Conservation (phyloP, 2,329 filamentous ascomycete genomes). For the Fusarium mundagurra region DNA sequence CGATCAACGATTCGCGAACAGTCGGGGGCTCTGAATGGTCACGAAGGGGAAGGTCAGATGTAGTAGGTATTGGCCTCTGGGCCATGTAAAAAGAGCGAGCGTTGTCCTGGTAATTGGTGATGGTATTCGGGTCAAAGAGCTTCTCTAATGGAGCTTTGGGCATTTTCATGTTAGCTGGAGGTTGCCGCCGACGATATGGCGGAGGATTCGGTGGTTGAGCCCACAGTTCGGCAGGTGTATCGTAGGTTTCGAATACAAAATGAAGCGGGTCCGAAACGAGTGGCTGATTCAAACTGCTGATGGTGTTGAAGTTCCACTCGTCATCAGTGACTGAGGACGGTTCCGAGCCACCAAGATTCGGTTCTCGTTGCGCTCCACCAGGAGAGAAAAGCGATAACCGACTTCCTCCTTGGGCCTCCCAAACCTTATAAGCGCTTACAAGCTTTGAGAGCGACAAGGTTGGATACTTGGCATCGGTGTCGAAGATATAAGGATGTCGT, state of each 20-base stretch:
- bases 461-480: slow-evolving; percentile 71
- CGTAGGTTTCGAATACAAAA: slow-evolving; percentile 69
- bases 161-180: slow-evolving; percentile 59
- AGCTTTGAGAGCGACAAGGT: slow-evolving; percentile 64
- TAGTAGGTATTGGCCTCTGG: slow-evolving; percentile 33
- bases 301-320: slow-evolving; percentile 76
- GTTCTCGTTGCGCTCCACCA: slow-evolving; percentile 65
- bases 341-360: slow-evolving; percentile 48
- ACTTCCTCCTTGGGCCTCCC: slow-evolving; percentile 78
- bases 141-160: slow-evolving; percentile 70
- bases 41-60: slow-evolving; percentile 64
- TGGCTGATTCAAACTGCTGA: slow-evolving; percentile 69
- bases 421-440: slow-evolving; percentile 78
- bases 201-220: slow-evolving; percentile 47
- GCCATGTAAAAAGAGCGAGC: slow-evolving; percentile 59
- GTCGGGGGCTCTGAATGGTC: slow-evolving; percentile 62
- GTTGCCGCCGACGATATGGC: slow-evolving; percentile 62
- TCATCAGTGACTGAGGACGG: slow-evolving; percentile 59
- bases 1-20: slow-evolving; percentile 70
- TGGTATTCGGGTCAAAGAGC: slow-evolving; percentile 72
- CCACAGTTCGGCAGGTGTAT: slow-evolving; percentile 66
- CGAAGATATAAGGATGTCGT: slow-evolving; percentile 73
- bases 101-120: slow-evolving; percentile 72
- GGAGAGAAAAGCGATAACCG: slow-evolving; percentile 71
- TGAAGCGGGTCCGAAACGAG: slow-evolving; percentile 64